These are phyloP conservation scores for Biancaea sappan DNA, from an alignment of 306 rosid genomes.

Conservation along the genomic window DNA sequence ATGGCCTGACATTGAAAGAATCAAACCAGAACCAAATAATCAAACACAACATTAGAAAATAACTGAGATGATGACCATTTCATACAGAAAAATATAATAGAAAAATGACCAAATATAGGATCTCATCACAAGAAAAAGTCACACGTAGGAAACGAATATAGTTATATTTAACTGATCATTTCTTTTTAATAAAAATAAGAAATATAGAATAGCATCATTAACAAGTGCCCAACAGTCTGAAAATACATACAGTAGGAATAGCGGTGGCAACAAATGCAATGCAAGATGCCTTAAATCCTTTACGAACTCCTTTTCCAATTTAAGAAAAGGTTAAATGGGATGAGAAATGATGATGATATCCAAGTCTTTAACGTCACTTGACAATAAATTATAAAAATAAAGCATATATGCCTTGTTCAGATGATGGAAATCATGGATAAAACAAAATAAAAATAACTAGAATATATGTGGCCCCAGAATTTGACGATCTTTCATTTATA, in stretches of 20 bases:
- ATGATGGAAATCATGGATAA: neutral
- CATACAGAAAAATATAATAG: conserved; percentile 7
- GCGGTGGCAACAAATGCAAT: conserved; percentile 56
- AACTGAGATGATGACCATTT: too few species aligned
- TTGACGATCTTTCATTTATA: neutral
- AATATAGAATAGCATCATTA: neutral
- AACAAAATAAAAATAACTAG: neutral
- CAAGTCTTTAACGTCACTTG: neutral
- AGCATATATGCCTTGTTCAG: neutral
- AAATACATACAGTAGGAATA: conserved; percentile 65
- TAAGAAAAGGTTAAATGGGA: conserved; percentile 29
- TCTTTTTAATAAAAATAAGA: conserved; percentile 1
- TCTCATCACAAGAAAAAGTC: neutral
- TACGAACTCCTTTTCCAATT: conserved; percentile 73
- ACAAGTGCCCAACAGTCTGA: neutral
- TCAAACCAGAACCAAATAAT: too few species aligned
- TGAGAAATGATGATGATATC: neutral
- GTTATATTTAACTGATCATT: conserved; percentile 1
- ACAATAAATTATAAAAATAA: neutral
- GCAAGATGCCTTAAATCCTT: conserved; percentile 72
- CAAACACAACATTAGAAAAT: too few species aligned
- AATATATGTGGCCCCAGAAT: neutral
- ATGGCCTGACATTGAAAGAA: too few species aligned
- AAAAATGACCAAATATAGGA: neutral
- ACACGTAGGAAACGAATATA: neutral